phyloP scores from a whole-genome alignment of 2,329 filamentous ascomycete genomes.

The Neofusicoccum cordaticola region DNA sequence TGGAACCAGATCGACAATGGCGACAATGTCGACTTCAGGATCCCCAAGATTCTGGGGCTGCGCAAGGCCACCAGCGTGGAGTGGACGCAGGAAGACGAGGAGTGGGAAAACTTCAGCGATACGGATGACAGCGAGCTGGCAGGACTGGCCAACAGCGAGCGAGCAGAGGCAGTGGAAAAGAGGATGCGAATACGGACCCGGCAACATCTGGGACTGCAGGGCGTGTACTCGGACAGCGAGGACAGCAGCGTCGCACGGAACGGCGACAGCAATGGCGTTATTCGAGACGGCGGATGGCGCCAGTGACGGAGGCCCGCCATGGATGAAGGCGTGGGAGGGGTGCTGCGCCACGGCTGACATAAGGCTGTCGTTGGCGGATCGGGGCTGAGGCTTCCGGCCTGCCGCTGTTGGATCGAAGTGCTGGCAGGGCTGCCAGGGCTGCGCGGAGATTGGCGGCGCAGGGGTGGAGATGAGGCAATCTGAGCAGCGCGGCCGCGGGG shows the following conservation, averaged over 20 bases:
- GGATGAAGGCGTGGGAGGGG: not conserved
- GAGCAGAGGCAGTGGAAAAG: not conserved
- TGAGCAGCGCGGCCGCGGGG: not conserved
- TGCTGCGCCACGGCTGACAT: conserved; percentile 18
- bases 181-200: not conserved
- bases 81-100: conserved; percentile 2
- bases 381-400: not conserved
- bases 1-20: not conserved
- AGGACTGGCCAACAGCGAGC: not conserved
- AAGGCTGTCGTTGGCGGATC: not conserved
- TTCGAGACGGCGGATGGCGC: conserved; percentile 2
- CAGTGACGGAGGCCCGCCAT: not conserved
- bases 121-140: not conserved
- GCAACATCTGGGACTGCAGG: not conserved
- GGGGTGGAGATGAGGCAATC: not conserved
- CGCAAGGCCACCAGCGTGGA: not conserved
- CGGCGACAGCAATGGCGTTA: conserved; percentile 9
- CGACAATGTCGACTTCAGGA: not conserved
- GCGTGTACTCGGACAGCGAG: not conserved
- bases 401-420: not conserved
- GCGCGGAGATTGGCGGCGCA: not conserved
- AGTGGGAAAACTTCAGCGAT: conserved; percentile 13
- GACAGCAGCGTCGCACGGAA: conserved; percentile 8
- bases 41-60: conserved; percentile 5
- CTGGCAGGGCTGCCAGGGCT: too few relatives aligned